Conservation (phyloP, 768 basidiomycete genomes). For the Lactarius evosmus region DNA sequence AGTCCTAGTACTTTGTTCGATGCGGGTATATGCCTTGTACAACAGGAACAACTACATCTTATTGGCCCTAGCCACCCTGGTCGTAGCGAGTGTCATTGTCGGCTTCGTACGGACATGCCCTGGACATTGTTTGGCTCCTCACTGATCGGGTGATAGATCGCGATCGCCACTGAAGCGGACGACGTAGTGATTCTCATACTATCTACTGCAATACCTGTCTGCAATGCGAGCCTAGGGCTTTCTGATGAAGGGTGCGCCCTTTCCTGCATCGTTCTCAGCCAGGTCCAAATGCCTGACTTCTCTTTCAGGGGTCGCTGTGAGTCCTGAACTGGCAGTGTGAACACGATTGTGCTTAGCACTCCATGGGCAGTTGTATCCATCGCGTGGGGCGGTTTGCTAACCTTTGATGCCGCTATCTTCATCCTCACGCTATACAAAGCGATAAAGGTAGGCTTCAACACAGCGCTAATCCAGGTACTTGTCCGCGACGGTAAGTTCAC, state of each 20-base stretch:
- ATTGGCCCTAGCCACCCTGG: not conserved
- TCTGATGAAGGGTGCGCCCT: not conserved
- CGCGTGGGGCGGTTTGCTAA: constrained; percentile 1
- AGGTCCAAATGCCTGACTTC: not conserved
- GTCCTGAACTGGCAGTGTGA: not conserved
- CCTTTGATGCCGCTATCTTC: not conserved
- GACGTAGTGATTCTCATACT: not conserved
- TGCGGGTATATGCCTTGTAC: constrained; percentile 11
- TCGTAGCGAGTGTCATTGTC: not conserved
- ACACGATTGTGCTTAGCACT: not conserved
- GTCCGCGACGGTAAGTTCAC: constrained; percentile 7
- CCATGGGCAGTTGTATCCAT: not conserved
- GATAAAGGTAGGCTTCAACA: not conserved
- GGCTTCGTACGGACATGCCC: not conserved
- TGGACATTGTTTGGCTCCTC: not conserved
- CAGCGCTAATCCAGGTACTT: not conserved
- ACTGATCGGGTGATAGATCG: not conserved
- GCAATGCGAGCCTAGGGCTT: not conserved
- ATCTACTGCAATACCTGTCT: not conserved
- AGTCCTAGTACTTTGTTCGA: not conserved
- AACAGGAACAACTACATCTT: not conserved
- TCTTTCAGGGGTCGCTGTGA: constrained; percentile 5
- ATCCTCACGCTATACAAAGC: constrained; percentile 2
- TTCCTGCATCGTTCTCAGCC: not conserved
- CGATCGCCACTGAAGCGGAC: constrained; percentile 1